phyloP scores from a whole-genome alignment of 495 filamentous ascomycete genomes.

The Penicillium soppii region DNA sequence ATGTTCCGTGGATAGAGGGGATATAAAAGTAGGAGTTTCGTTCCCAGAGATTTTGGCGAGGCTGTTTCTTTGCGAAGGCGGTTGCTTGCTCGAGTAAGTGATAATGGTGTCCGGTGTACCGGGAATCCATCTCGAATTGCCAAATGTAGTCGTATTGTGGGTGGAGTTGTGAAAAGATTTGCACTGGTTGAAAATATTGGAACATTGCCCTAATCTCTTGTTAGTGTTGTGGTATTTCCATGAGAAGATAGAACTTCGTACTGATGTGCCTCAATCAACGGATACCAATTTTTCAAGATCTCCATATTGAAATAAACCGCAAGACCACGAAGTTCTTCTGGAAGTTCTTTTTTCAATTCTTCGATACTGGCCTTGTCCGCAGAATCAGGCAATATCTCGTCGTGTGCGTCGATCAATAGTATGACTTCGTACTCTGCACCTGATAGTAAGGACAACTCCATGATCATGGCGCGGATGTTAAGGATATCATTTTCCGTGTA shows the following conservation, averaged over 20 bases:
- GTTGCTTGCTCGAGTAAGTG: conserved; percentile 49
- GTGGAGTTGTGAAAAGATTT: conserved; percentile 47
- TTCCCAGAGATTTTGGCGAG: conserved; percentile 68
- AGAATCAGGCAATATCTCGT: conserved; percentile 44
- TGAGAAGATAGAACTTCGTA: too few relatives aligned
- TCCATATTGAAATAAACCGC: conserved; percentile 60
- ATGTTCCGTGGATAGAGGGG: conserved; percentile 54
- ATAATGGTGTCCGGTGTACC: conserved; percentile 70
- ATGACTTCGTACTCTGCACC: conserved; percentile 76
- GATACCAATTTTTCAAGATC: conserved; percentile 14
- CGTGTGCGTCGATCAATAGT: conserved; percentile 68
- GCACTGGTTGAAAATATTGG: conserved; percentile 27
- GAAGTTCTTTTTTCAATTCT: conserved; percentile 43
- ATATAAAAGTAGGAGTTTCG: conserved; percentile 71
- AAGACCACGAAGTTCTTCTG: conserved; percentile 62
- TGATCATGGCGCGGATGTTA: conserved; percentile 67
- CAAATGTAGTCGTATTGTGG: conserved; percentile 69
- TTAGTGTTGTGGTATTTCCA: too few relatives aligned
- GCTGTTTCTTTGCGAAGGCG: conserved; percentile 58
- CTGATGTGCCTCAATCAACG: conserved; percentile 15
- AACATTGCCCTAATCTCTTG: conserved; percentile 14
- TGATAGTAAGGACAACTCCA: conserved; percentile 64
- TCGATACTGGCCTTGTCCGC: conserved; percentile 47
- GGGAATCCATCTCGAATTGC: conserved; percentile 72
- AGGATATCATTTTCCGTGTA: conserved; percentile 69